Conservation (phyloP, 2,329 filamentous ascomycete species). For the Microdochium trichocladiopsis region DNA sequence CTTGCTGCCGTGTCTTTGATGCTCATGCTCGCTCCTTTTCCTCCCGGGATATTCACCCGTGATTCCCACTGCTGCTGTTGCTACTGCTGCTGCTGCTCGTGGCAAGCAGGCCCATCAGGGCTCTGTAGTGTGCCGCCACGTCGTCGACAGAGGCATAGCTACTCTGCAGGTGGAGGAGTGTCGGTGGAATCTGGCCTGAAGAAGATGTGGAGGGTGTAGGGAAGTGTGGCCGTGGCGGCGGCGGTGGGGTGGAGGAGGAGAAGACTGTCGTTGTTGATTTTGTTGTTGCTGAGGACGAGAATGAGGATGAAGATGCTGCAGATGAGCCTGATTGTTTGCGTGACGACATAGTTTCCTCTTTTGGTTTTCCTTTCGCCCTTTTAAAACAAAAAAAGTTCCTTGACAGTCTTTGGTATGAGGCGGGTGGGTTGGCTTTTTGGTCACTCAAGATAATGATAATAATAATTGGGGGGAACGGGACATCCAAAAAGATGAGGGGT, state of each 20-base stretch:
- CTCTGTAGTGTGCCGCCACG: constrained; percentile 13
- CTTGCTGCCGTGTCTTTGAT: too few relatives aligned
- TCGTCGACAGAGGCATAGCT: background rate
- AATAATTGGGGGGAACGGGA: too few relatives aligned
- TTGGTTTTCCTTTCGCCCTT: background rate
- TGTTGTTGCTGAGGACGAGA: background rate
- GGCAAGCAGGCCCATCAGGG: constrained; percentile 11
- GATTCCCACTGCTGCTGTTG: background rate
- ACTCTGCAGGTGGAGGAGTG: background rate
- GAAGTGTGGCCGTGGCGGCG: background rate
- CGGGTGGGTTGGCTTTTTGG: too few relatives aligned
- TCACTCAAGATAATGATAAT: too few relatives aligned
- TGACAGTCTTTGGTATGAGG: too few relatives aligned
- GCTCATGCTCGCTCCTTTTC: background rate
- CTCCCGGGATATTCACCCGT: too few relatives aligned
- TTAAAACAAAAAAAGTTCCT: too few relatives aligned
- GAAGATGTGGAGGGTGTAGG: background rate
- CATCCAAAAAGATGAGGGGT: too few relatives aligned
- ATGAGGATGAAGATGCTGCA: background rate
- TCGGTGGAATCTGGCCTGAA: background rate
- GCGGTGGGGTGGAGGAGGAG: background rate
- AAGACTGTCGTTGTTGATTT: too few relatives aligned
- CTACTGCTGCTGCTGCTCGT: constrained; percentile 7
- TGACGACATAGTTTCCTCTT: background rate
- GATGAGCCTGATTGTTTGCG: background rate